Conservation (phyloP, 306 rosid genomes). For the Ormosia emarginata region DNA sequence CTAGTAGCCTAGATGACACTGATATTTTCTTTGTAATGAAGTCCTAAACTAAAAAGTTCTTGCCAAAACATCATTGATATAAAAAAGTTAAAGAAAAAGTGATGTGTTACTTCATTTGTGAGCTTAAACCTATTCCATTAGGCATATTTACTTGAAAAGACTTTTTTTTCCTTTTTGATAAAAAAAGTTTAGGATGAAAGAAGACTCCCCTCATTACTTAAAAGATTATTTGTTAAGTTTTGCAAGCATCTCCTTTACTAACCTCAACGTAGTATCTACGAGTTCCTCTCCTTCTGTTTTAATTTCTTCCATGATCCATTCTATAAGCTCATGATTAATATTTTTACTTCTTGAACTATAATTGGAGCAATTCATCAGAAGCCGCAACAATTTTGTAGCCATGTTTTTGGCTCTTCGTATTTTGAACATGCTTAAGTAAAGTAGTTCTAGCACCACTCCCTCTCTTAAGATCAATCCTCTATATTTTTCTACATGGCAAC, state of each 20-base stretch:
- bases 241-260: conserved; percentile 80
- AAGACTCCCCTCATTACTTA: too few species aligned
- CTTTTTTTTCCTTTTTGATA: too few species aligned
- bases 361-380: conserved; percentile 53
- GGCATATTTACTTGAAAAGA: background rate
- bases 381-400: conserved; percentile 57
- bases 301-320: conserved; percentile 66
- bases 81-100: background rate
- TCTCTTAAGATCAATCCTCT: conserved; percentile 62
- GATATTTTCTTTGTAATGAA: background rate
- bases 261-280: conserved; percentile 42
- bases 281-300: conserved; percentile 59
- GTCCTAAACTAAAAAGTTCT: conserved; percentile 8
- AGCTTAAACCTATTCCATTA: background rate
- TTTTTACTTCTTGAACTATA: conserved; percentile 37
- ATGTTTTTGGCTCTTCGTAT: conserved; percentile 49
- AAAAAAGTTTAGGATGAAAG: too few species aligned
- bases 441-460: conserved; percentile 84
- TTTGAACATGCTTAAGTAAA: conserved; percentile 73
- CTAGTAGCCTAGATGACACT: background rate
- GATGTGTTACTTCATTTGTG: background rate
- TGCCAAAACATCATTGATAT: background rate
- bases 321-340: conserved; percentile 40
- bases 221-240: conserved; percentile 47
- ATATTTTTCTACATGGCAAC: conserved; percentile 72